A percentile compares a stretch with the other conserved stretches of the same genome.
Evolutionary conservation across 768 basidiomycete genomes (phyloP).

Genomic region (Rhizopogon vinicolor): DNA sequence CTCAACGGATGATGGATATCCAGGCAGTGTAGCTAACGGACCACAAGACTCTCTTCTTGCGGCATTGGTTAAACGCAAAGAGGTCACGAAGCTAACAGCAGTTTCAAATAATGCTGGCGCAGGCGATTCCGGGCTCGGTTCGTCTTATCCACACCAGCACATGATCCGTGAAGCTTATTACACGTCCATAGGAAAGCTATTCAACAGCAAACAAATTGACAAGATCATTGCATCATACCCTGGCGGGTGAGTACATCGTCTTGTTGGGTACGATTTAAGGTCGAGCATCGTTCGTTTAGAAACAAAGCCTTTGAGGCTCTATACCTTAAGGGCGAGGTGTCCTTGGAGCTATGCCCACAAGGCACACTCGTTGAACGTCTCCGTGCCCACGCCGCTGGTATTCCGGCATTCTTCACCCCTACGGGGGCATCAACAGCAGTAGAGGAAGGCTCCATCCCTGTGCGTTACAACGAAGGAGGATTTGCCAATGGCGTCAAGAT

Average conservation of each 20-base stretch:
- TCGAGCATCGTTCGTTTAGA: constrained; percentile 32
- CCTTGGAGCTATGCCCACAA: constrained; percentile 87
- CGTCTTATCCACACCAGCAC: not conserved
- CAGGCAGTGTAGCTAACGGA: not conserved
- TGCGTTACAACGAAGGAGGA: constrained; percentile 77
- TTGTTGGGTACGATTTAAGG: not conserved
- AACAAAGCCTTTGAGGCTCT: constrained; percentile 83
- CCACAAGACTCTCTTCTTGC: constrained; percentile 71
- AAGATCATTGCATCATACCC: constrained; percentile 90
- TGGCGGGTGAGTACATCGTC: constrained; percentile 53
- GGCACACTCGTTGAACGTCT: constrained; percentile 87
- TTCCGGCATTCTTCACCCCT: constrained; percentile 92
- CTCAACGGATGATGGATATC: not conserved
- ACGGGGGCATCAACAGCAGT: constrained; percentile 85
- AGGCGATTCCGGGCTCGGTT: constrained; percentile 67
- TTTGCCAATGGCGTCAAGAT: constrained; percentile 64
- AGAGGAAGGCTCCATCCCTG: constrained; percentile 74
- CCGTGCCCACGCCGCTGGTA: constrained; percentile 85
- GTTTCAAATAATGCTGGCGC: constrained; percentile 88
- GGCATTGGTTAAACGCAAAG: constrained; percentile 69
- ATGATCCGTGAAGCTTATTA: not conserved
- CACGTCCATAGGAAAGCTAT: constrained; percentile 52
- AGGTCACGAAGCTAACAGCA: constrained; percentile 71
- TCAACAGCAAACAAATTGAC: constrained; percentile 69
- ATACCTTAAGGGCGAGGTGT: constrained; percentile 78